Base-by-base conservation (phyloP, 768 basidiomycete genomes). In the Pholiota microspora region DNA sequence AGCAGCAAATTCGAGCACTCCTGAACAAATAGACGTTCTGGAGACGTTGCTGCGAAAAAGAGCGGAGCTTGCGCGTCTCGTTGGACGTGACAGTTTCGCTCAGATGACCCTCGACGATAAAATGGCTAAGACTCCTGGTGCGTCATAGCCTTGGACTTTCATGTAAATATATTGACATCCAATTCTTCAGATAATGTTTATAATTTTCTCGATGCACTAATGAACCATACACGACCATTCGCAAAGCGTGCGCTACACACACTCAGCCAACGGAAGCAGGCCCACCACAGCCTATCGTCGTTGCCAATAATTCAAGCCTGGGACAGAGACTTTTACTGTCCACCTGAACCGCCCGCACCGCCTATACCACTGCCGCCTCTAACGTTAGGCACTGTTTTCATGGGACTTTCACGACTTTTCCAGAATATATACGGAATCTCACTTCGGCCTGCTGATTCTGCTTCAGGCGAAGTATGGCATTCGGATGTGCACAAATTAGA, bases 121-220 rank as follows among this genome's bases (percentile, higher is more conserved):
- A 74, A 99, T 99, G 97, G 96, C 95, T 1, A 93, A 90, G 69
- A 89, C 85, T 28, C 95, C 96, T 49, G 91, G 91, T 92, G 55
- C 48, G 42, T 27, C 38, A 34, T n/a, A n/a, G n/a, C n/a, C 25
- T 5, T 6, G 12, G 12, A 12, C 12, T 31, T 31, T 12, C 12
- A 31, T 6, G 29, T 12, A 6, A 31, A 31, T 31, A 31, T 31
- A 31, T 49, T 25, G 29, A 57, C 34, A 6, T 46, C 57, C 28
- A 25, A 35, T 12, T 49, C 13, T 9, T 15, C 53, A 89, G 94
- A 87, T 59, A 94, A 98, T 68, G 96, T 98, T 21, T 77, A 75
- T 56, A 84, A 86, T 44, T 99, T 99, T 70, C 76, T 99, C 55
- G 79, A 86, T 53, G 85, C 92, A 18, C 74, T 95, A 45, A 79